Percentiles rank a stretch among this genome's conserved stretches.
These are phyloP conservation scores for Debaryomycetaceae sp. DNA, from an alignment of 1,139 yeast genomes.

Conservation along the genomic window DNA sequence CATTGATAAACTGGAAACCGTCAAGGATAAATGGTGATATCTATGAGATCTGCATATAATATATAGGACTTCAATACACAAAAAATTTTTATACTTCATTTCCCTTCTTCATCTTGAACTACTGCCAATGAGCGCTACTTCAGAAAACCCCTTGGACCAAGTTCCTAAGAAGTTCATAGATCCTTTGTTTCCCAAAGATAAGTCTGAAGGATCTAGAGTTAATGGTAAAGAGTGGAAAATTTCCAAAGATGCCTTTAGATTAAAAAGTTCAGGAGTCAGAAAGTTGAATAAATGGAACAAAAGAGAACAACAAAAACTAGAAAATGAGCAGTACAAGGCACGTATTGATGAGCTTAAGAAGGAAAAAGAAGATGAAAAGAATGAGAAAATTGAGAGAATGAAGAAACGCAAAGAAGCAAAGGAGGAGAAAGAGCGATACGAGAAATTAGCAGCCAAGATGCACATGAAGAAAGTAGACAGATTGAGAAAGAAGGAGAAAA, in stretches of 20 bases:
- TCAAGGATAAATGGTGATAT: constrained; percentile 1
- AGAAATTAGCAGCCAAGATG: constrained; percentile 67
- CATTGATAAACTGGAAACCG: constrained; percentile 33
- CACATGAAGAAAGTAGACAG: constrained; percentile 77
- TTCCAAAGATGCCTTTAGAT: constrained; percentile 49
- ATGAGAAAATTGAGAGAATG: constrained; percentile 47
- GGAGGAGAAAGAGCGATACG: constrained; percentile 74
- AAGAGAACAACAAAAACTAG: constrained; percentile 34
- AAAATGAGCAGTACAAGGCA: constrained; percentile 46
- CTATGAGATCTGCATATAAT: background rate
- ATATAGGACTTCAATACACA: background rate
- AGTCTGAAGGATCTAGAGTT: constrained; percentile 42
- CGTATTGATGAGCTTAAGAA: constrained; percentile 56
- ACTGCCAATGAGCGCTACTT: constrained; percentile 22
- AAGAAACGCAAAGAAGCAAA: constrained; percentile 66
- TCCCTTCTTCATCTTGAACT: background rate
- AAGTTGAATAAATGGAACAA: constrained; percentile 20
- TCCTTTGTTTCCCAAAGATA: constrained; percentile 24
- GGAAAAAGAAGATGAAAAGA: constrained; percentile 56
- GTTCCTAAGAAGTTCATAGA: constrained; percentile 29
- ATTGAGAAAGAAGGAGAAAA: constrained; percentile 75
- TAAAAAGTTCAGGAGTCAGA: constrained; percentile 29
- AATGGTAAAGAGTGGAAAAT: constrained; percentile 59
- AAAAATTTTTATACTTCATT: constrained; percentile 1
- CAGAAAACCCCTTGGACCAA: constrained; percentile 20